Evolutionary conservation across 805 yeast species (phyloP).

Genomic region (Saturnispora quitensis): DNA sequence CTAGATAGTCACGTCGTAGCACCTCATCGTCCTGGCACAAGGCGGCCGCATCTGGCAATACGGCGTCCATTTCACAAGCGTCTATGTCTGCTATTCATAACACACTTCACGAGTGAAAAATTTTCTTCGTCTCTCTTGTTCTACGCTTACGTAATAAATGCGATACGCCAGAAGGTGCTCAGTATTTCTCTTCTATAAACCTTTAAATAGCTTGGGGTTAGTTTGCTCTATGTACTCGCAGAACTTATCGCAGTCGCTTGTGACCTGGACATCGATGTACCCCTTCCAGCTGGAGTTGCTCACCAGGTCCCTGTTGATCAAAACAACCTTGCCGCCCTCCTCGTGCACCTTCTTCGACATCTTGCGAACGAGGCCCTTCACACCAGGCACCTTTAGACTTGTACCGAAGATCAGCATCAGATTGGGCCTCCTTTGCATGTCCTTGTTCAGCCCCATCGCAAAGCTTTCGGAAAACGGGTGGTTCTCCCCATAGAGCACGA

Average conservation of each 20-base stretch:
- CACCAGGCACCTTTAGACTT: slow-evolving; percentile 84
- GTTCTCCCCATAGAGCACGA: slow-evolving; percentile 87
- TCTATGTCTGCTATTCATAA: too few relatives aligned
- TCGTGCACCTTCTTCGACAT: slow-evolving; percentile 64
- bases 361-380: slow-evolving; percentile 62
- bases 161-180: background rate
- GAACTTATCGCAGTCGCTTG: slow-evolving; percentile 78
- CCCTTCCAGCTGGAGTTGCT: slow-evolving; percentile 59
- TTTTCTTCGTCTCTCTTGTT: background rate
- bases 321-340: slow-evolving; percentile 65
- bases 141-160: background rate
- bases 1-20: slow-evolving; percentile 1
- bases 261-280: slow-evolving; percentile 69
- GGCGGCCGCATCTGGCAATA: too few relatives aligned
- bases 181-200: background rate
- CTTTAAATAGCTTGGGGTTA: slow-evolving; percentile 44
- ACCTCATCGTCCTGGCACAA: background rate
- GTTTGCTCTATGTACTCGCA: slow-evolving; percentile 44
- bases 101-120: background rate
- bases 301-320: slow-evolving; percentile 62
- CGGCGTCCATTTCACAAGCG: background rate
- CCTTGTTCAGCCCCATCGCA: slow-evolving; percentile 59
- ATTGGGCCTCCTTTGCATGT: slow-evolving; percentile 63
- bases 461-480: slow-evolving; percentile 83
- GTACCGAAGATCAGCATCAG: slow-evolving; percentile 86